A percentile compares a stretch with the other conserved stretches of the same genome.
phyloP scores from a whole-genome alignment of 2,329 filamentous ascomycete species.

The Fusarium sp. region DNA sequence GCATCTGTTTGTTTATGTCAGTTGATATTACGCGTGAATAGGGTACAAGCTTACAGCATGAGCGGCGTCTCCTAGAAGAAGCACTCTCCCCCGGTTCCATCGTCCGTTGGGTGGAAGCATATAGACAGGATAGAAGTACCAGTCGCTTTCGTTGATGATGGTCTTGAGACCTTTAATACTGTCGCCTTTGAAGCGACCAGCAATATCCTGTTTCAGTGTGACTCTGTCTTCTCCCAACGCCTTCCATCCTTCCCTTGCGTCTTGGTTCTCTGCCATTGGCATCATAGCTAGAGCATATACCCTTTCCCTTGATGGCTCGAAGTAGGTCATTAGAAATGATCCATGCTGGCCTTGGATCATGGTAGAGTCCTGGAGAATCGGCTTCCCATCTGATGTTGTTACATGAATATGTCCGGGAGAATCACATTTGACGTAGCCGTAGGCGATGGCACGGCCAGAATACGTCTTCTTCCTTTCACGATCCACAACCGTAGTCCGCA shows the following conservation, averaged over 20 bases:
- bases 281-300: neutral
- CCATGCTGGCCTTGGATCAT: neutral
- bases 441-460: neutral
- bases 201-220: fast-evolving
- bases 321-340: neutral
- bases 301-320: fast-evolving
- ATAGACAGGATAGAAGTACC: neutral
- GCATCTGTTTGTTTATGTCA: neutral
- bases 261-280: neutral
- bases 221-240: neutral
- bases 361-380: fast-evolving
- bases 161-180: fast-evolving
- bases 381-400: fast-evolving
- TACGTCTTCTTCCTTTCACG: neutral
- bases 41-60: neutral
- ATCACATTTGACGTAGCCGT: neutral
- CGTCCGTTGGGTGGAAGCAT: neutral
- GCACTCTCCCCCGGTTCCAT: neutral
- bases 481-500: neutral
- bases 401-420: fast-evolving
- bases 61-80: neutral
- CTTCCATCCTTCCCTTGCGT: neutral
- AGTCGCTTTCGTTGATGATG: neutral
- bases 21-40: fast-evolving
- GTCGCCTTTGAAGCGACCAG: fast-evolving